These are phyloP conservation scores for Alternaria hordeiaustralica DNA, from an alignment of 2,329 filamentous ascomycete genomes.

Conservation along the genomic window DNA sequence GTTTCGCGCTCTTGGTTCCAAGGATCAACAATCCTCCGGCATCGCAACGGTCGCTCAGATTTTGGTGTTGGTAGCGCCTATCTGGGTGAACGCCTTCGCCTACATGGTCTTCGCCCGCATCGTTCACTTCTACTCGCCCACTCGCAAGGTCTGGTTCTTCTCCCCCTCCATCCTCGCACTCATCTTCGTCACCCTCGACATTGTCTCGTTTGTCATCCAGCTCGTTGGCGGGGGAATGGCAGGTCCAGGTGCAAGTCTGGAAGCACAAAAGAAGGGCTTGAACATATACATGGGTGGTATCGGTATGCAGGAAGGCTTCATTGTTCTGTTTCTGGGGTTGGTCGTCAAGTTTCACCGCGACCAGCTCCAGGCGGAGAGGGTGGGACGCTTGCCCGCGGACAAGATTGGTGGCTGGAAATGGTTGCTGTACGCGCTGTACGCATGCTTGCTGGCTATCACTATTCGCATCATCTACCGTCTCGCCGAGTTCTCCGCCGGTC, in stretches of 20 bases:
- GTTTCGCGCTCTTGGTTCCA: slow-evolving; percentile 50
- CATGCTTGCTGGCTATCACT: slow-evolving; percentile 52
- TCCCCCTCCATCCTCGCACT: slow-evolving; percentile 27
- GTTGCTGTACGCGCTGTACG: slow-evolving; percentile 50
- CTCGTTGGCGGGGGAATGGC: slow-evolving; percentile 48
- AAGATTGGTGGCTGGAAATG: slow-evolving; percentile 23
- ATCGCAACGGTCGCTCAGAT: slow-evolving; percentile 49
- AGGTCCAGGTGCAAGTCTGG: slow-evolving; percentile 26
- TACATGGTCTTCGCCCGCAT: slow-evolving; percentile 51
- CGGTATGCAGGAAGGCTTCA: slow-evolving; percentile 37
- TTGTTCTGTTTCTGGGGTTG: slow-evolving; percentile 28
- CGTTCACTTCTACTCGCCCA: slow-evolving; percentile 45
- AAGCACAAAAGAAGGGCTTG: slow-evolving; percentile 47
- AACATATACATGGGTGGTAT: slow-evolving; percentile 49
- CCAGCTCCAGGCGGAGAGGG: slow-evolving; percentile 20
- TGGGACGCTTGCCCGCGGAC: slow-evolving; percentile 10
- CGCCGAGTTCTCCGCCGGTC: slow-evolving; percentile 58
- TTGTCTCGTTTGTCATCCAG: slow-evolving; percentile 54
- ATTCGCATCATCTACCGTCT: slow-evolving; percentile 41
- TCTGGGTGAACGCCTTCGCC: slow-evolving; percentile 54
- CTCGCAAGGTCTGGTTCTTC: slow-evolving; percentile 27
- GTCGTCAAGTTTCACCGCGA: slow-evolving; percentile 27
- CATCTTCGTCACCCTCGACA: slow-evolving; percentile 52
- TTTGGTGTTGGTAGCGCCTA: slow-evolving; percentile 54
- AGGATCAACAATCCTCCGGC: slow-evolving; percentile 45